Base-by-base conservation (phyloP, 148 eudicot genomes). In the Talinum fruticosum region DNA sequence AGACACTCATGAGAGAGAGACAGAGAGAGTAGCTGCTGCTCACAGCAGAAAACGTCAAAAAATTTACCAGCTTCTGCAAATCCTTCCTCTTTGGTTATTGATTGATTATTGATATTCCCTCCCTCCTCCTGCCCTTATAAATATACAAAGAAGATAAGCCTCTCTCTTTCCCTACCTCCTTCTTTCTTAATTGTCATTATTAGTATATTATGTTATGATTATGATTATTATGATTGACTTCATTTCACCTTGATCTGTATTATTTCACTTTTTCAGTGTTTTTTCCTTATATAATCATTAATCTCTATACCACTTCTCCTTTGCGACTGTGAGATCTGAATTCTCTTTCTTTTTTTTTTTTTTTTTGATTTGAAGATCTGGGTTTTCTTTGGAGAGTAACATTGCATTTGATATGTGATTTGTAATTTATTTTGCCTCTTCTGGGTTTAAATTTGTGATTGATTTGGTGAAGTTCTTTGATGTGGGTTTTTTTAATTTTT, bases 331-430 rank as follows among this genome's bases (percentile, higher is more conserved):
- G 33, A 62, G 66, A 62, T 62, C 66, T n/a, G 30, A 57, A n/a
- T n/a, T n/a, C n/a, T n/a, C n/a, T n/a, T n/a, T n/a, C n/a, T 44
- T 12, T 45, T 2, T 45, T 26, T 0, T 38, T 49, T 28, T 18
- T 12, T 47, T 28, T 47, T 44, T 67, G 64, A 47, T 44, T 66
- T 8, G 24, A 24, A 76, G 79, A 77, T 69, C 74, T 77, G 79
- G 74, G 74, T 53, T 68, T 36, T 49, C 30, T 5, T 8, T 53
- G 10, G 6, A 36, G 13, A 45, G 1, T 71, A 38, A 24, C 23
- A n/a, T 10, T 45, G 51, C 38, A 38, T 71, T 72, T 32, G 29
- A n/a, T 53, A 8, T 51, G 5, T 44, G 54, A 26, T 45, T 5
- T 18, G 3, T 2, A 8, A 54, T 53, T 8, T 21, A 2, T 21